phyloP scores from a whole-genome alignment of 169 alveolate species.

The Amoebophrya sp. region DNA sequence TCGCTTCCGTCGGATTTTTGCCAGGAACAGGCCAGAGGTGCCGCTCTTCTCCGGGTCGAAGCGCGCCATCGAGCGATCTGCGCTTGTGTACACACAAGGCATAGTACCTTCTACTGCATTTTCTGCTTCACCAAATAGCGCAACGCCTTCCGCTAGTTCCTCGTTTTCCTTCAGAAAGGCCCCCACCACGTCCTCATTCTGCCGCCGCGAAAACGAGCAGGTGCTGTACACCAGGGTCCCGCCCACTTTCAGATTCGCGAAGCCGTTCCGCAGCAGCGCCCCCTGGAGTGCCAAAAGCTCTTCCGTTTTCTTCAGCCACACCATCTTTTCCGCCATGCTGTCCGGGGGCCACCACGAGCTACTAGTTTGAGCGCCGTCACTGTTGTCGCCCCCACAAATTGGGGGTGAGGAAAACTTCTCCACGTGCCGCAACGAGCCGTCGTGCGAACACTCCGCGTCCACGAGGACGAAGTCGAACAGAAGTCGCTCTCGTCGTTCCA shows the following conservation, averaged over 20 bases:
- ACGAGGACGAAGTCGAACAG: conserved; percentile 1
- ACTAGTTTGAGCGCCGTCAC: too few species aligned
- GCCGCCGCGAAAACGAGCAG: neutral
- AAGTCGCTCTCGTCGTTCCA: too few species aligned
- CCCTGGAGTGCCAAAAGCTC: neutral
- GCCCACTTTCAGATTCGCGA: neutral
- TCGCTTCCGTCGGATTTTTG: neutral
- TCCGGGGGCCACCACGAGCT: too few species aligned
- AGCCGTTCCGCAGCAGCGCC: neutral
- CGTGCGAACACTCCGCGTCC: conserved; percentile 17
- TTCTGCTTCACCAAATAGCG: neutral
- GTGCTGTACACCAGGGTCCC: conserved; percentile 5
- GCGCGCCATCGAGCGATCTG: neutral
- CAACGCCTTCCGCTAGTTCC: neutral
- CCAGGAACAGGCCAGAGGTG: neutral
- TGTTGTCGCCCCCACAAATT: neutral
- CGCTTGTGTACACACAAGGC: neutral
- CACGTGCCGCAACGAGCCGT: conserved; percentile 12
- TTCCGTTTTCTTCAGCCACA: neutral
- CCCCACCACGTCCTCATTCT: conserved; percentile 10
- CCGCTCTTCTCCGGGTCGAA: neutral
- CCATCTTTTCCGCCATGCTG: neutral
- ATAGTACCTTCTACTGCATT: neutral
- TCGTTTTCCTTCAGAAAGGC: neutral
- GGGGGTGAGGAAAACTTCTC: neutral